A percentile compares a stretch with the other conserved stretches of the same genome.
phyloP scores from a whole-genome alignment of 352 stramenopile genomes.

The Peronospora destructor region DNA sequence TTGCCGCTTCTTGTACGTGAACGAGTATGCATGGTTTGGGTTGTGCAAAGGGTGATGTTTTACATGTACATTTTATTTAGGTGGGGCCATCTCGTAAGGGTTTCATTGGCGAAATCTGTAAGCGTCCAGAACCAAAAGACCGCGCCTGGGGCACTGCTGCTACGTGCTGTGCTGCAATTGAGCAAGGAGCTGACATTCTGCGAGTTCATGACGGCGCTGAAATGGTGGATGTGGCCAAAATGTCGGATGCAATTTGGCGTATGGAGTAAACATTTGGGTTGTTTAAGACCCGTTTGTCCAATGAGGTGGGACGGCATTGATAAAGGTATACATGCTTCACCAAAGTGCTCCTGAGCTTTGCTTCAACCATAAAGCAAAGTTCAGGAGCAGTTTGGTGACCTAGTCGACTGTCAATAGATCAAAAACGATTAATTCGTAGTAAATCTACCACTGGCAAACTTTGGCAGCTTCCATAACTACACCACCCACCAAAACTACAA shows the following conservation, averaged over 20 bases:
- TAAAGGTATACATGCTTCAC: not conserved
- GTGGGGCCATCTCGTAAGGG: slow-evolving; percentile 94
- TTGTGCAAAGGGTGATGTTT: not conserved
- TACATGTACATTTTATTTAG: slow-evolving; percentile 7
- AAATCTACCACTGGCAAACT: no score
- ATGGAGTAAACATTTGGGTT: slow-evolving; percentile 6
- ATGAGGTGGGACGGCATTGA: not conserved
- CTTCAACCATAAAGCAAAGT: not conserved
- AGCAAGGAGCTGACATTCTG: slow-evolving; percentile 83
- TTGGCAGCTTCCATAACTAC: no score
- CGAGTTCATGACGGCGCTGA: slow-evolving; percentile 93
- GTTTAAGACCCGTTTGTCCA: not conserved
- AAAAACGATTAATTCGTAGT: no score
- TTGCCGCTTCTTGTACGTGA: slow-evolving; percentile 50
- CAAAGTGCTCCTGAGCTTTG: not conserved
- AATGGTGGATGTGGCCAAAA: slow-evolving; percentile 84
- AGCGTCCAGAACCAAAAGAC: slow-evolving; percentile 72
- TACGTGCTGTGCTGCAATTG: slow-evolving; percentile 83
- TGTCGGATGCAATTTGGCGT: slow-evolving; percentile 91
- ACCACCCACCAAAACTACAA: no score
- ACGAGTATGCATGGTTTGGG: not conserved
- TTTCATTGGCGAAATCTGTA: slow-evolving; percentile 94
- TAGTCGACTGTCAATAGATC: no score
- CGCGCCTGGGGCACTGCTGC: slow-evolving; percentile 90
- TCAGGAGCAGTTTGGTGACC: no score